These are phyloP conservation scores for Coniferiporia weirii DNA, from an alignment of 1,284 basidiomycete genomes.

Conservation along the genomic window DNA sequence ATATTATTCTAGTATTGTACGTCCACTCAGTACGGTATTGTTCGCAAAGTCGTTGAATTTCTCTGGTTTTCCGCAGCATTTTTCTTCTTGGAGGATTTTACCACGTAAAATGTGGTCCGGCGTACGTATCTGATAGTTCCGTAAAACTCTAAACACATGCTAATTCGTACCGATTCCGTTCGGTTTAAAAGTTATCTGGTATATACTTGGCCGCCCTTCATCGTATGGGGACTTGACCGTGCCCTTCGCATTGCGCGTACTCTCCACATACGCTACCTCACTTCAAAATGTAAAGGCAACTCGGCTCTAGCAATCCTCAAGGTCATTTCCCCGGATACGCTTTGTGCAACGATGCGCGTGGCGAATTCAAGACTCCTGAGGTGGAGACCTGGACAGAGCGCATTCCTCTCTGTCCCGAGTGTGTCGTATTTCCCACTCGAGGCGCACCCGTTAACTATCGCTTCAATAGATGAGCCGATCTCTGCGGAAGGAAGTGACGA, in stretches of 20 bases:
- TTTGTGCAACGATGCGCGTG: constrained; percentile 34
- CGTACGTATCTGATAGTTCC: neutral
- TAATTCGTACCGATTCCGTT: neutral
- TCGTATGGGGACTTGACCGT: constrained; percentile 44
- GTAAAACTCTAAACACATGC: too few relatives aligned
- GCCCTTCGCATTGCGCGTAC: constrained; percentile 32
- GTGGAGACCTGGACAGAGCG: constrained; percentile 45
- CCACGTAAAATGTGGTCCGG: constrained; percentile 19
- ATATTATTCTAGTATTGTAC: constrained; percentile 37
- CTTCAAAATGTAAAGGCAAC: neutral
- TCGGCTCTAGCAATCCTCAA: constrained; percentile 30
- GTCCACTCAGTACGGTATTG: constrained; percentile 8
- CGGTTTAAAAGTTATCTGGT: constrained; percentile 25
- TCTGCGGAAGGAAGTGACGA: neutral
- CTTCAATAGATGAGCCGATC: constrained; percentile 29
- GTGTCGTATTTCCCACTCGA: constrained; percentile 31
- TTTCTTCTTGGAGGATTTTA: constrained; percentile 29
- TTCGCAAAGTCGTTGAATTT: neutral
- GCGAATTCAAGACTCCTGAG: constrained; percentile 21
- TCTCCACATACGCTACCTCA: constrained; percentile 1
- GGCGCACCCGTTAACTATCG: constrained; percentile 41
- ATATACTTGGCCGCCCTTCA: constrained; percentile 36
- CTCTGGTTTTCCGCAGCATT: constrained; percentile 22
- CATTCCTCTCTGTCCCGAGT: constrained; percentile 36
- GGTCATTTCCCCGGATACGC: constrained; percentile 36